Percentiles rank a stretch among this genome's conserved stretches.
phyloP scores from a whole-genome alignment of 768 basidiomycete species.

The Royoungia palumana region DNA sequence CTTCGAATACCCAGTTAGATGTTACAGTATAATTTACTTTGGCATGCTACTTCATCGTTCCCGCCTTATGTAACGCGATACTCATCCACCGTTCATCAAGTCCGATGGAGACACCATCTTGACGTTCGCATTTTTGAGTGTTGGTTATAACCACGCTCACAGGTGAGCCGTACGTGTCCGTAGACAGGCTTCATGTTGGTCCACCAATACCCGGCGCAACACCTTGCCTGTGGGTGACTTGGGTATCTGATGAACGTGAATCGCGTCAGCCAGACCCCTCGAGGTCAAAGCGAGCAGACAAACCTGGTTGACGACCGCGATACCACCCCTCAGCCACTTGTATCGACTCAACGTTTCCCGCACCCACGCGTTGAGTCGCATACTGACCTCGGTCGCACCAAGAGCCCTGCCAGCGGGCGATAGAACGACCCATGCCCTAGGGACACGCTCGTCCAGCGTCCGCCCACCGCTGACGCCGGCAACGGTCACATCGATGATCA shows the following conservation, averaged over 20 bases:
- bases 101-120: too few species aligned
- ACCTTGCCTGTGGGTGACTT: constrained; percentile 75
- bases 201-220: constrained; percentile 59
- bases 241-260: constrained; percentile 49
- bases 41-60: too few species aligned
- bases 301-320: constrained; percentile 62
- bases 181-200: constrained; percentile 44
- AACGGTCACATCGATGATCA: constrained; percentile 65
- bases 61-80: too few species aligned
- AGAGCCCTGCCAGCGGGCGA: constrained; percentile 49
- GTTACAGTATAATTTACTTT: too few species aligned
- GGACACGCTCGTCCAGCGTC: constrained; percentile 68
- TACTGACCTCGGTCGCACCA: constrained; percentile 40
- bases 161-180: too few species aligned
- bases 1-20: too few species aligned
- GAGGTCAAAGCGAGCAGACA: constrained; percentile 15
- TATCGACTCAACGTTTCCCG: constrained; percentile 63
- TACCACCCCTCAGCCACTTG: constrained; percentile 75
- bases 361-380: constrained; percentile 58
- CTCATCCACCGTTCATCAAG: too few species aligned
- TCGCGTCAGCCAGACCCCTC: neutral
- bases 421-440: constrained; percentile 76
- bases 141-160: too few species aligned
- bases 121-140: too few species aligned
- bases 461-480: constrained; percentile 73